These are phyloP conservation scores for Hygrophoropsis aurantiaca DNA, from an alignment of 768 basidiomycete genomes.

Conservation along the genomic window DNA sequence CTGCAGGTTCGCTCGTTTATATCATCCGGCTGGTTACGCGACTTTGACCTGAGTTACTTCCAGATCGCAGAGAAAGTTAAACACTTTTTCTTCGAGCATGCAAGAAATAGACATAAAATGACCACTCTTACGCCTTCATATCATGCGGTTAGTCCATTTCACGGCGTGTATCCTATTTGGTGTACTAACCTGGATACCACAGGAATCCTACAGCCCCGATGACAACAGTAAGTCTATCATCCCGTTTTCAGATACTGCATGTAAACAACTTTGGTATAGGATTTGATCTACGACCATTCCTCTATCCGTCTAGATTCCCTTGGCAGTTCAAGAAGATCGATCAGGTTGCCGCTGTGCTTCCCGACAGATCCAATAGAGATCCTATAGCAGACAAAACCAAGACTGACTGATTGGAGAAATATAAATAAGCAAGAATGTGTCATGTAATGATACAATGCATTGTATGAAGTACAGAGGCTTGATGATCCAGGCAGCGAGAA, in stretches of 20 bases:
- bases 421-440: conserved; percentile 18
- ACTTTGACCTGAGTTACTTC: background rate
- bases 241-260: too few relatives aligned
- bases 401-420: conserved; percentile 38
- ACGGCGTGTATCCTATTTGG: conserved; percentile 52
- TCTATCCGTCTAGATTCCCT: conserved; percentile 92
- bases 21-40: background rate
- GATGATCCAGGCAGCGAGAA: background rate
- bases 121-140: conserved; percentile 92
- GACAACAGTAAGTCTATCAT: conserved; percentile 75
- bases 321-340: conserved; percentile 99
- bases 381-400: conserved; percentile 41
- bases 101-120: conserved; percentile 98
- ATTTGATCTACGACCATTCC: conserved; percentile 94
- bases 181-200: conserved; percentile 5
- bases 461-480: conserved; percentile 3
- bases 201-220: conserved; percentile 97
- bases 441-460: conserved; percentile 9
- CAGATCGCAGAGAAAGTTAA: conserved; percentile 98
- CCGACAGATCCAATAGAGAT: conserved; percentile 57
- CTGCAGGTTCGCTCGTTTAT: conserved; percentile 55
- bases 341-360: conserved; percentile 71
- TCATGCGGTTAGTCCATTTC: conserved; percentile 68
- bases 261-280: conserved; percentile 44
- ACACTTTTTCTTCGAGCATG: conserved; percentile 94